phyloP scores from a whole-genome alignment of 2,329 filamentous ascomycete genomes.

The Grosmannia penicillata region DNA sequence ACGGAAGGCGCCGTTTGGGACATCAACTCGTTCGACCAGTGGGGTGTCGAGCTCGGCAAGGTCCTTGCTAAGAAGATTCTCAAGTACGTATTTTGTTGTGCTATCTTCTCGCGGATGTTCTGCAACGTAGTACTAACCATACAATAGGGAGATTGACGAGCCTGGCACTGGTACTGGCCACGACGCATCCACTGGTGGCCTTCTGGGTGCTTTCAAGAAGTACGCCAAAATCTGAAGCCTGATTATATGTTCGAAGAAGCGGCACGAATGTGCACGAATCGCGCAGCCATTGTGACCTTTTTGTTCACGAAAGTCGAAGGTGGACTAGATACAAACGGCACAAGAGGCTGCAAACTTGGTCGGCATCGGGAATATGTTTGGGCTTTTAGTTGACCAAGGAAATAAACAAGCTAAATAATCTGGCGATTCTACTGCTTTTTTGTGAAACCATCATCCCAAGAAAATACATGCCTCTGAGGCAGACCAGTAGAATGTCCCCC shows the following conservation, averaged over 20 bases:
- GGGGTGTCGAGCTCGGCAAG: conserved; percentile 98
- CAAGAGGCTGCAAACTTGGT: no score
- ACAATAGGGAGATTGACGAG: conserved; percentile 59
- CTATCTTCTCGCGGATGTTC: conserved; percentile 9
- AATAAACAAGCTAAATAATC: no score
- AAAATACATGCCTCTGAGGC: no score
- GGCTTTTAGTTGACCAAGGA: no score
- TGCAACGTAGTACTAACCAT: conserved; percentile 1
- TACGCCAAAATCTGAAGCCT: conserved; percentile 32
- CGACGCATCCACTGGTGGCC: conserved; percentile 74
- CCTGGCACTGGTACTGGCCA: conserved; percentile 57
- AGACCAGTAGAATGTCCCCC: no score
- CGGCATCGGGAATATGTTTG: no score
- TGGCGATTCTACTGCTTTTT: no score
- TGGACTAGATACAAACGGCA: no score
- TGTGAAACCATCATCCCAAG: no score
- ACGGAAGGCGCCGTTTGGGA: conserved; percentile 97
- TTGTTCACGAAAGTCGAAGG: no score
- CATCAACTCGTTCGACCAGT: conserved; percentile 99
- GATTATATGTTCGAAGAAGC: background rate
- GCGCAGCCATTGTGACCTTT: no score
- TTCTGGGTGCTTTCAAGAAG: conserved; percentile 89
- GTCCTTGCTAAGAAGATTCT: conserved; percentile 85
- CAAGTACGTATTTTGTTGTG: conserved; percentile 18
- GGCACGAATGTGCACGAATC: background rate